Conservation (phyloP, 2,329 filamentous ascomycete genomes). For the Stemphylium beticola region DNA sequence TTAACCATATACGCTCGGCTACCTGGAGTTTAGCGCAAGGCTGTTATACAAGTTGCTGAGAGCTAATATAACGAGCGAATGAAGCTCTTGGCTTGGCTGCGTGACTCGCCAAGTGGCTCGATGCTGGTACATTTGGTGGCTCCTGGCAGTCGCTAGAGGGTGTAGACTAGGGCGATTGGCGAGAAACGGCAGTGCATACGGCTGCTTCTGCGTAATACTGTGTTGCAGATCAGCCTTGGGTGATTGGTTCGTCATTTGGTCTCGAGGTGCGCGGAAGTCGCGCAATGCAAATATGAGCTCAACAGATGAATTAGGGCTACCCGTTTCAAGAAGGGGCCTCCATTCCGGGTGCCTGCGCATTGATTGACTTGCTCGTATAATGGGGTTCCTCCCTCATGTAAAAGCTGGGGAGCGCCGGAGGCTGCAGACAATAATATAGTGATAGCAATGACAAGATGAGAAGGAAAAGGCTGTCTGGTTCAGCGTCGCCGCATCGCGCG, state of each 20-base stretch:
- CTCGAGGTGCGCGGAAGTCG: conserved; percentile 19
- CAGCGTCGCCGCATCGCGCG: conserved; percentile 23
- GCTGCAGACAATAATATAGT: conserved; percentile 26
- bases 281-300: conserved; percentile 27
- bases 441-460: conserved; percentile 29
- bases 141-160: conserved; percentile 21
- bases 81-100: conserved; percentile 15
- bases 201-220: conserved; percentile 29
- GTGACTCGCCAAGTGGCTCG: conserved; percentile 3
- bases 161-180: conserved; percentile 30
- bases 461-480: conserved; percentile 18
- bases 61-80: conserved; percentile 31
- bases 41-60: conserved; percentile 26
- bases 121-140: too few relatives aligned
- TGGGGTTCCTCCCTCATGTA: conserved; percentile 33
- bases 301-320: conserved; percentile 27
- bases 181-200: conserved; percentile 46
- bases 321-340: conserved; percentile 28
- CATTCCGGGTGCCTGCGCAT: conserved; percentile 35
- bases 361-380: conserved; percentile 47
- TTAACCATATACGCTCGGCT: conserved; percentile 19
- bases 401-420: conserved; percentile 27
- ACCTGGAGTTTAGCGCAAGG: conserved; percentile 28
- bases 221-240: conserved; percentile 42
- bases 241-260: conserved; percentile 36